Percentiles rank a stretch among this genome's conserved stretches.
phyloP scores from a whole-genome alignment of 2,329 filamentous ascomycete genomes.

The Sclerotinia subarctica region DNA sequence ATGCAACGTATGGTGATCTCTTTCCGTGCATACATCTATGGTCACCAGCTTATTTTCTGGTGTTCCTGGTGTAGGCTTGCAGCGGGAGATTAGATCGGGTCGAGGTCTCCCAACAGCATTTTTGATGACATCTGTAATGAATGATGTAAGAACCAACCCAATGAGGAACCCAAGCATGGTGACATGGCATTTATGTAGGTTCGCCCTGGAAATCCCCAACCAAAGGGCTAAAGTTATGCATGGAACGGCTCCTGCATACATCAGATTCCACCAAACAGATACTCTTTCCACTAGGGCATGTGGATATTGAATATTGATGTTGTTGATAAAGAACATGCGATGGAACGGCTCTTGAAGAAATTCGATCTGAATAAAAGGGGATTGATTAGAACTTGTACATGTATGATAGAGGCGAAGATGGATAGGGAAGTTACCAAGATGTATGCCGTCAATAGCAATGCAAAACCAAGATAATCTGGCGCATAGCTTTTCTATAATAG shows the following conservation, averaged over 20 bases:
- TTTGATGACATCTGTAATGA: conserved; percentile 89
- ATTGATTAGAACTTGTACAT: neutral
- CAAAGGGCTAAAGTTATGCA: conserved; percentile 63
- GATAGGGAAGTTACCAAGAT: conserved; percentile 48
- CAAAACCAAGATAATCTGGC: conserved; percentile 80
- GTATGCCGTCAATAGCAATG: conserved; percentile 65
- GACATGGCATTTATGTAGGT: conserved; percentile 77
- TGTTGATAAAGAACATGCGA: conserved; percentile 87
- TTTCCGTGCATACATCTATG: conserved; percentile 70
- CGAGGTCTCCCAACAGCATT: conserved; percentile 68
- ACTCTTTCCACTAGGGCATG: conserved; percentile 83
- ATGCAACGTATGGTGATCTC: conserved; percentile 65
- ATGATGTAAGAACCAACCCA: conserved; percentile 69
- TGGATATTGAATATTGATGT: conserved; percentile 80
- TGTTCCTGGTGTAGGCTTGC: conserved; percentile 60
- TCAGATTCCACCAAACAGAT: conserved; percentile 57
- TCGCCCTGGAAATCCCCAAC: conserved; percentile 59
- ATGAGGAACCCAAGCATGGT: conserved; percentile 79
- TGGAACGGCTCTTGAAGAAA: conserved; percentile 81
- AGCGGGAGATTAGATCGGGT: conserved; percentile 85
- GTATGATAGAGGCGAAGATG: neutral
- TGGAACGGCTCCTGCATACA: conserved; percentile 74
- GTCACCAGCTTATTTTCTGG: conserved; percentile 54
- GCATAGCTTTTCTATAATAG: conserved; percentile 70
- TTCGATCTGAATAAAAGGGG: conserved; percentile 50